Evolutionary conservation across 768 basidiomycete species (phyloP), one percentile per base, ranked within the genome.

Genomic region (Trametes maxima): DNA sequence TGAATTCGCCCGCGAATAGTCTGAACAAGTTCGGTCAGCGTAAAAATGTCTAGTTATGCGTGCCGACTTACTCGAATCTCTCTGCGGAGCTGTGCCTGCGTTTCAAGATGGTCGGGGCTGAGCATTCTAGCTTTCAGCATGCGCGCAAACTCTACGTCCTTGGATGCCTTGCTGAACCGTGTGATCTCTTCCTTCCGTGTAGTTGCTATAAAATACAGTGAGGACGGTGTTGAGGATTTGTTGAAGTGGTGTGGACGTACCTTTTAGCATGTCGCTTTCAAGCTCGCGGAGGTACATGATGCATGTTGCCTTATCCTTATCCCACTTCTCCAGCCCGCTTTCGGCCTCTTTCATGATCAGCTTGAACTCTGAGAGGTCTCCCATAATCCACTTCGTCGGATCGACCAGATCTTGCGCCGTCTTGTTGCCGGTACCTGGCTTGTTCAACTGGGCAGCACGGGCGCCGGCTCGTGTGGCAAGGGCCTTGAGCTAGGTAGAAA

Each of bases 21-120:
- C 91, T 95, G 58, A 7, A 40, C 35, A 59, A 21, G 39, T 17
- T 10, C 3, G 4, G 42, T 66, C 43, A 70, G 60, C 53, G n/a
- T n/a, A n/a, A n/a, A n/a, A n/a, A n/a, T n/a, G n/a, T n/a, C n/a
- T n/a, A n/a, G n/a, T n/a, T n/a, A n/a, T n/a, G n/a, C n/a, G n/a
- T n/a, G n/a, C n/a, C n/a, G n/a, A n/a, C 85, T 44, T 65, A 93
- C 94, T 70, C 88, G 78, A 39, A 92, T 85, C 63, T 81, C 79
- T 65, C 87, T 84, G 35, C 94, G 81, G 25, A 98, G 76, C 56
- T 87, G 85, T 1, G 80, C 83, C 70, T 95, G 95, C 1, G 85
- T 88, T 70, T 95, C 94, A 14, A 87, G 79, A 69, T 94, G 89
- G 68, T 98, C 94, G 0, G 96, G 94, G 13, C 89, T 89, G 19